phyloP scores from a whole-genome alignment of 2,329 filamentous ascomycete genomes.

The Arachnopeziza araneosa region DNA sequence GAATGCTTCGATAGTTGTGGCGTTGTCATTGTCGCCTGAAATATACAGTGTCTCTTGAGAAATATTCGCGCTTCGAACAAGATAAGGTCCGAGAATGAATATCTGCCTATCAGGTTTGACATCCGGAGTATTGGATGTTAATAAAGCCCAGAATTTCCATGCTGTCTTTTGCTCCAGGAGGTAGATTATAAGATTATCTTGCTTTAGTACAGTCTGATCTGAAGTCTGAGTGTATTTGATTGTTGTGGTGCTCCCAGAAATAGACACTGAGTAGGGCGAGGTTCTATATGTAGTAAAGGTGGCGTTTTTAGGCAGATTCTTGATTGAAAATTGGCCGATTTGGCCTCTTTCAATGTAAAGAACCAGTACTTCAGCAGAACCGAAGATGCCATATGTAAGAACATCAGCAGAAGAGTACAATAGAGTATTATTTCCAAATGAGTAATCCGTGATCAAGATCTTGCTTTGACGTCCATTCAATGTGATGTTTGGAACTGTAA shows the following conservation, averaged over 20 bases:
- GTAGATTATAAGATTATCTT: constrained; percentile 45
- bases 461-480: constrained; percentile 48
- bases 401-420: constrained; percentile 48
- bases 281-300: constrained; percentile 38
- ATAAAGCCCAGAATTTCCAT: constrained; percentile 51
- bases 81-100: constrained; percentile 39
- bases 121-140: constrained; percentile 40
- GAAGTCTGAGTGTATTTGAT: constrained; percentile 43
- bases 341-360: constrained; percentile 46
- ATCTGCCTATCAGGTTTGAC: constrained; percentile 42
- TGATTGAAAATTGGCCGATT: constrained; percentile 44
- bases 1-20: constrained; percentile 38
- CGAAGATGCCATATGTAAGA: constrained; percentile 42
- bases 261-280: constrained; percentile 31
- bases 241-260: constrained; percentile 26
- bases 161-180: constrained; percentile 48
- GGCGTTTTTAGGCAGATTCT: constrained; percentile 30
- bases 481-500: constrained; percentile 41
- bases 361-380: constrained; percentile 38
- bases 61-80: constrained; percentile 37
- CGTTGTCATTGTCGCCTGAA: constrained; percentile 36
- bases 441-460: constrained; percentile 49
- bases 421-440: constrained; percentile 40
- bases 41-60: constrained; percentile 32
- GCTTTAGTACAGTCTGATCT: constrained; percentile 41